Conservation (phyloP, 768 basidiomycete genomes). For the Clathrus columnatus region DNA sequence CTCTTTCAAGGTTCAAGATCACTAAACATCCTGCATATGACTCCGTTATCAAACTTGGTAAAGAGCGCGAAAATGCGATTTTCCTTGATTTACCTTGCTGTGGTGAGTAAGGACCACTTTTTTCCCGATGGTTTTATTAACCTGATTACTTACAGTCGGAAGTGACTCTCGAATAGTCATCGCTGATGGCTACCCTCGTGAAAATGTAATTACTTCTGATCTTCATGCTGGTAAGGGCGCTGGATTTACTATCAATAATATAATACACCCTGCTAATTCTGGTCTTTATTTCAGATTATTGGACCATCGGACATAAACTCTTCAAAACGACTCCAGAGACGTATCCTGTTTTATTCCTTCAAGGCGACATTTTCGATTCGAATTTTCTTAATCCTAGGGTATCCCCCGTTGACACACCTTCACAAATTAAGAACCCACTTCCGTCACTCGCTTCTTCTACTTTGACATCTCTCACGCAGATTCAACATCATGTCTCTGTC, state of each 20-base stretch:
- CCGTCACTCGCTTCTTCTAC: conserved; percentile 16
- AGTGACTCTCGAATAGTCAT: conserved; percentile 12
- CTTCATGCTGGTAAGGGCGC: conserved; percentile 5
- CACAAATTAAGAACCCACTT: background rate
- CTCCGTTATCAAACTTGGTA: conserved; percentile 27
- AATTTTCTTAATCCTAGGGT: background rate
- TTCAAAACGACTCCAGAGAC: conserved; percentile 8
- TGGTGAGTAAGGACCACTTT: conserved; percentile 22
- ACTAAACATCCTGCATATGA: conserved; percentile 15
- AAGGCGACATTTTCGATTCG: conserved; percentile 12
- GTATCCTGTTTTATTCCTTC: conserved; percentile 10
- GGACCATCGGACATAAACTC: conserved; percentile 16
- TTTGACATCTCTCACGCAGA: conserved; percentile 34
- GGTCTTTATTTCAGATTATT: conserved; percentile 10
- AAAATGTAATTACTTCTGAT: conserved; percentile 12
- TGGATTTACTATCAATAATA: background rate
- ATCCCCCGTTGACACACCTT: background rate
- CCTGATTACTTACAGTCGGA: conserved; percentile 1
- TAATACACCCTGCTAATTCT: background rate
- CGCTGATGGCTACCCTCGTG: conserved; percentile 10
- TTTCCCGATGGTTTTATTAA: conserved; percentile 18
- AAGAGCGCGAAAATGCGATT: conserved; percentile 27
- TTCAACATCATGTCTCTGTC: conserved; percentile 37
- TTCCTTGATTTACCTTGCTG: conserved; percentile 40
- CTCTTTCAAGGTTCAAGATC: conserved; percentile 11